Base-by-base conservation (phyloP, 208 protist species). In the Crithidia thermophila region DNA sequence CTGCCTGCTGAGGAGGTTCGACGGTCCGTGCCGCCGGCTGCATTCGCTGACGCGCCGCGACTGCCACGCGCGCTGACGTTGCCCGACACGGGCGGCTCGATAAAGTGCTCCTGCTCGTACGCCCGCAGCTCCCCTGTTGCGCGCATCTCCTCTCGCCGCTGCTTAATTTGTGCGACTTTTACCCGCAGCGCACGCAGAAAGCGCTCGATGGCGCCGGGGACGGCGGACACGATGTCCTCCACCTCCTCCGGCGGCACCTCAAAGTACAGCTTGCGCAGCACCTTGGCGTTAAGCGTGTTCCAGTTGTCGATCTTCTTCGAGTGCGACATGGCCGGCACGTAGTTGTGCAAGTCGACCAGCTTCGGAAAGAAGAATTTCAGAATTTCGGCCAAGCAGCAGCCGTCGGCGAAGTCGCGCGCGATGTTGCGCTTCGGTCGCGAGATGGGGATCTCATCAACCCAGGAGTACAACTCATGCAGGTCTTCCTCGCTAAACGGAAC, bases 281-380 rank as follows among this genome's bases (percentile, higher is more conserved):
- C 97, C 65, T 97, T 93, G 9, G 82, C 71, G 66, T 99, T 98
- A 14, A 99, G 84, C 3, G 97, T 98, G 28, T 94, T 51, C 98
- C 98, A 99, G 81, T 99, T 99, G 65, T 98, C 96, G 8, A 90
- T 43, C 82, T 99, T 99, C 59, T 98, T 90, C 33, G 61, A 55
- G 7, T 77, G 73, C 0, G 85, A 87, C 81, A 96, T 96, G 9
- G 97, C 88, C 0, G 95, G 83, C 2, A 76, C 82, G 75, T 99
- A 99, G 88, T 99, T 99, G 95, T 99, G 98, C 34, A 99, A 66
- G n/a, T 99, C 97, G 2, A 99, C 97, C 6, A 99, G 67, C 53
- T 93, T 93, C 9, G 98, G 98, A 53, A 98, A 98, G 70, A 98
- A 99, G 81, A 98, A 96, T 53, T 97, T 87, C 14, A 99, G 76